phyloP scores from a whole-genome alignment of 805 yeast genomes.

The Naumovozyma castellii region DNA sequence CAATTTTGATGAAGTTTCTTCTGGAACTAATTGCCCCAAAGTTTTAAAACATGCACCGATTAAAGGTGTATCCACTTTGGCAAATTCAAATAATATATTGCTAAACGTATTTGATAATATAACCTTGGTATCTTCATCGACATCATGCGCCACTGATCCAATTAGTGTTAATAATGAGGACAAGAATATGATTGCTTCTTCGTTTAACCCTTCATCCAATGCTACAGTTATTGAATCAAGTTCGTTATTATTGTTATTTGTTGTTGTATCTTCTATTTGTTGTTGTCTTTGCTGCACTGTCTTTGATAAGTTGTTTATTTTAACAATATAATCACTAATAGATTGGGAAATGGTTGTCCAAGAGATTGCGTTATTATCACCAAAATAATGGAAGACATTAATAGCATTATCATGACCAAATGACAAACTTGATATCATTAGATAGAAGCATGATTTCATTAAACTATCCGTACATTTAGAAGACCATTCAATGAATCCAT shows the following conservation, averaged over 20 bases:
- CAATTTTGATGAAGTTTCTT: slow-evolving; percentile 33
- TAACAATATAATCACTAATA: slow-evolving; percentile 42
- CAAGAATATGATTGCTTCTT: slow-evolving; percentile 67
- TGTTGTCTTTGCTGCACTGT: slow-evolving; percentile 20
- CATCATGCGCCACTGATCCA: slow-evolving; percentile 37
- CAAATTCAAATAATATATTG: slow-evolving; percentile 36
- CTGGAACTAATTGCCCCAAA: slow-evolving; percentile 46
- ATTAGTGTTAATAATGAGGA: slow-evolving; percentile 66
- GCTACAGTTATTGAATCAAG: slow-evolving; percentile 25
- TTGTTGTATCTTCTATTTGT: slow-evolving; percentile 14
- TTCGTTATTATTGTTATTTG: slow-evolving; percentile 12
- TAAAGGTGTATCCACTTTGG: slow-evolving; percentile 39
- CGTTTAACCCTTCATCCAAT: slow-evolving; percentile 54
- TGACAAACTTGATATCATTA: slow-evolving; percentile 68
- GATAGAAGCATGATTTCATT: slow-evolving; percentile 72
- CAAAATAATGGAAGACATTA: slow-evolving; percentile 42
- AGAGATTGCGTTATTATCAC: slow-evolving; percentile 36
- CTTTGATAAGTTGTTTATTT: slow-evolving; percentile 31
- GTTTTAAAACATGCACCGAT: slow-evolving; percentile 49
- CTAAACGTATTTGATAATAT: slow-evolving; percentile 18
- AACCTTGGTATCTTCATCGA: slow-evolving; percentile 19
- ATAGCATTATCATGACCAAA: slow-evolving; percentile 47
- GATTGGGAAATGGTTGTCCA: slow-evolving; percentile 48
- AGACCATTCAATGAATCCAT: slow-evolving; percentile 87
- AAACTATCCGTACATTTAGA: slow-evolving; percentile 69